Conservation (phyloP, 2,329 filamentous ascomycete genomes). For the Alternaria longipes region DNA sequence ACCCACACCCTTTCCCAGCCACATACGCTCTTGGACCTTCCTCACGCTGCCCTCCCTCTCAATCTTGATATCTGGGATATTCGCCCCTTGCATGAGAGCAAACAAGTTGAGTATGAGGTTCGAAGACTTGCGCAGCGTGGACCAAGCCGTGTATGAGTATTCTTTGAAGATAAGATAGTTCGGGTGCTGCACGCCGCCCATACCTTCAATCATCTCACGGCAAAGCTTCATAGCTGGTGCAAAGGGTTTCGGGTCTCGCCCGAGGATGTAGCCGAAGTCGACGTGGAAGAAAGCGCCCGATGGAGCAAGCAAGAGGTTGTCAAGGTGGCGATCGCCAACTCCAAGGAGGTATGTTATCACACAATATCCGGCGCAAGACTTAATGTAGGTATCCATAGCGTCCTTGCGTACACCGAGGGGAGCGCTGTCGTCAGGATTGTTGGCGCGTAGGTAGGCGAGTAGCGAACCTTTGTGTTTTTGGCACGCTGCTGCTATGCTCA, state of each 20-base stretch:
- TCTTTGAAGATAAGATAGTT: slow-evolving; percentile 92
- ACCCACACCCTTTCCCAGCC: slow-evolving; percentile 68
- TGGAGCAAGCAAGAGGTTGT: slow-evolving; percentile 90
- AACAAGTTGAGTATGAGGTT: slow-evolving; percentile 95
- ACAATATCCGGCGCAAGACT: slow-evolving; percentile 96
- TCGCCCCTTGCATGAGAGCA: slow-evolving; percentile 95
- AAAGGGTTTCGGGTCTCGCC: slow-evolving; percentile 96
- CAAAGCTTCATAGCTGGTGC: slow-evolving; percentile 96
- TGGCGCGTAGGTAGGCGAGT: slow-evolving; percentile 83
- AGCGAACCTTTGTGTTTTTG: slow-evolving; percentile 81
- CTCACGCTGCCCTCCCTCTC: slow-evolving; percentile 93
- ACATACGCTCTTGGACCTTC: slow-evolving; percentile 95
- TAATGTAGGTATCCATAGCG: slow-evolving; percentile 92
- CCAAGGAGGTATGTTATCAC: slow-evolving; percentile 98
- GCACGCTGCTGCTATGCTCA: slow-evolving; percentile 82
- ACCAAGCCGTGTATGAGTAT: slow-evolving; percentile 95
- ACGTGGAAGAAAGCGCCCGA: slow-evolving; percentile 97
- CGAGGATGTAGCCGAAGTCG: slow-evolving; percentile 97
- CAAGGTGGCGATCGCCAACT: slow-evolving; percentile 93
- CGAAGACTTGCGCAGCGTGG: slow-evolving; percentile 85
- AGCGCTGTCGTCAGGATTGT: slow-evolving; percentile 86
- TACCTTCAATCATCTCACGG: slow-evolving; percentile 98
- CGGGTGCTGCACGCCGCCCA: slow-evolving; percentile 84
- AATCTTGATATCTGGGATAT: slow-evolving; percentile 92
- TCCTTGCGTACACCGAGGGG: slow-evolving; percentile 90